A percentile compares a stretch with the other conserved stretches of the same genome.
Evolutionary conservation across 2,329 filamentous ascomycete species (phyloP).

Genomic region (Diatrype stigma): DNA sequence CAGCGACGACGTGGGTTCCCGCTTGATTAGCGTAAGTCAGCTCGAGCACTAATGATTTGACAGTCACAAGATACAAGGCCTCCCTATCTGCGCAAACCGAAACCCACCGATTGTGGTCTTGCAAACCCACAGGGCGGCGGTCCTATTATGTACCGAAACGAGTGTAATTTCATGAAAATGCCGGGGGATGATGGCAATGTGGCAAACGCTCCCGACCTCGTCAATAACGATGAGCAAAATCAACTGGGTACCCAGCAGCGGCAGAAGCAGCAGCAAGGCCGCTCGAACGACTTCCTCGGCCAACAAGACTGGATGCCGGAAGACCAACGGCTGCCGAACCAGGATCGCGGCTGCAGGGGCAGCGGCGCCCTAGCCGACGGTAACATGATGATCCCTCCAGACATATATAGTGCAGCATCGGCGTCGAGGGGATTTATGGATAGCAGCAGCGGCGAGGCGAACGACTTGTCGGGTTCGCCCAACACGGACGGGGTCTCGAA

Average conservation of each 20-base stretch:
- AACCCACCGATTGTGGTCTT: constrained; percentile 1
- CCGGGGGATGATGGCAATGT: constrained; percentile 37
- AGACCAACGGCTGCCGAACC: constrained; percentile 34
- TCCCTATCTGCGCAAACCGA: constrained; percentile 3
- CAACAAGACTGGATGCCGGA: constrained; percentile 33
- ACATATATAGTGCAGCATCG: background rate
- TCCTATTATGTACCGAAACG: constrained; percentile 1
- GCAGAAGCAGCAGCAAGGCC: background rate
- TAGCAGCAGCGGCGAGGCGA: constrained; percentile 40
- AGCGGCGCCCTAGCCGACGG: constrained; percentile 3
- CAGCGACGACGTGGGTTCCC: constrained; percentile 45
- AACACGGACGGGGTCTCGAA: constrained; percentile 46
- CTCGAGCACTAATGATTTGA: too few relatives aligned
- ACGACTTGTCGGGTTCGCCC: constrained; percentile 45
- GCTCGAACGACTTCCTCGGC: constrained; percentile 7
- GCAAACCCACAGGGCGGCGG: constrained; percentile 22
- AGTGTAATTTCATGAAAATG: constrained; percentile 13
- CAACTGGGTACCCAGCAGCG: constrained; percentile 8
- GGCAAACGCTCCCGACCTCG: constrained; percentile 35
- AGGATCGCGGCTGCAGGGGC: constrained; percentile 18
- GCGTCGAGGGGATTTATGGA: constrained; percentile 12
- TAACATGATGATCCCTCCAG: background rate
- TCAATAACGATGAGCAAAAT: constrained; percentile 27
- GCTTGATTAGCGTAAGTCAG: too few relatives aligned
- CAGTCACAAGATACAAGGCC: background rate